Base-by-base conservation (phyloP, 1,284 basidiomycete species). In the Ustilago sp. region DNA sequence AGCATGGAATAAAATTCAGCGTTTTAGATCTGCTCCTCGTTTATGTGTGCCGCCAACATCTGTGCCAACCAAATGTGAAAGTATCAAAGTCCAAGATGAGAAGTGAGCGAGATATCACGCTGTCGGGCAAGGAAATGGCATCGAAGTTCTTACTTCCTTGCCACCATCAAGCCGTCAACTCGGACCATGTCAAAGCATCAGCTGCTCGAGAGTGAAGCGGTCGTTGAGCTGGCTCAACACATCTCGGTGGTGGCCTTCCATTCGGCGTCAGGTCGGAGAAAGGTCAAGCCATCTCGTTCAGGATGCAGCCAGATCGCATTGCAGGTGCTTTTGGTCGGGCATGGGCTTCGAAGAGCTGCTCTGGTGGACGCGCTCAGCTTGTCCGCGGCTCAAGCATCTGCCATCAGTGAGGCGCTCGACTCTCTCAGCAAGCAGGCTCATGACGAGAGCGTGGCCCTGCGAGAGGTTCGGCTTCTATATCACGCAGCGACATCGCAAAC, bases 1-100 rank as follows among this genome's bases (percentile, higher is more conserved):
- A 31, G 61, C 70, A 61, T 61, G 70, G 70, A 73, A 61, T 73
- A 67, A 73, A 73, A 73, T 60, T 68, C 70, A 73, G 70, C 55
- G 12, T 36, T 51, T 55, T 68, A 73, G 70, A 73, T 68, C 65
- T 73, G 70, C 63, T 48, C 47, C 43, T 3, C 11, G 17, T 13
- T 6, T n/a, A 41, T 41, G 39, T 41, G 39, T 41, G 39, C 15
- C 13, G 12, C 15, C n/a, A 45, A 45, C 8, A 28, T 28, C 23
- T 28, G 23, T 28, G 23, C 23, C 23, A 28, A 28, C 23, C 23
- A 8, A 19, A 11, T 19, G 43, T 45, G 43, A 15, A 15, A 11
- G 6, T 7, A 45, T 7, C 8, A 7, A 23, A 2, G 43, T 19
- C 11, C n/a, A 19, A 15, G 11, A 8, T 45, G 43, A 45, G 43